A percentile compares a stretch with the other conserved stretches of the same genome.
Evolutionary conservation across 129 eudicot species (phyloP).

Genomic region (Sambucus nigra): DNA sequence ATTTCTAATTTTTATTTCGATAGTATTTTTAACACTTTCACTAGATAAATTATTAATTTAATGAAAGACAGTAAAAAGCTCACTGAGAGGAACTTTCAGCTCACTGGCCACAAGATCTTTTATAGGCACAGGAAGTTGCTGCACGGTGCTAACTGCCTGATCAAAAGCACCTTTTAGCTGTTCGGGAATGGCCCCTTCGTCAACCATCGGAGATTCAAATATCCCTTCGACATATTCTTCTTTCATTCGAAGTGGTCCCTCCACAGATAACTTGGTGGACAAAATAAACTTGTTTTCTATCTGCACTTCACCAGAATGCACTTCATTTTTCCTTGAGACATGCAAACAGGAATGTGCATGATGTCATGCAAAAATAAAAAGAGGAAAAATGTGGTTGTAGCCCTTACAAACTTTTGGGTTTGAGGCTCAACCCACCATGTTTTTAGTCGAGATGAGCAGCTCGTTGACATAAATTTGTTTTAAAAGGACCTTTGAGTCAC

Average conservation of each 20-base stretch:
- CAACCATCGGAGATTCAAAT: slow-evolving; percentile 60
- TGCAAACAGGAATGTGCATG: not conserved
- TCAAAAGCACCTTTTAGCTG: slow-evolving; percentile 65
- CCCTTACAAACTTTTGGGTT: too few species aligned
- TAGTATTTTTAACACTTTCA: too few species aligned
- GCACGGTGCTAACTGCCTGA: slow-evolving; percentile 63
- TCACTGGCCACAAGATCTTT: slow-evolving; percentile 58
- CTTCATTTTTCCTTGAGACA: slow-evolving; percentile 4
- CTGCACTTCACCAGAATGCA: slow-evolving; percentile 42
- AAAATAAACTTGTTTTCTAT: slow-evolving; percentile 58
- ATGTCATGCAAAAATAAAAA: not conserved
- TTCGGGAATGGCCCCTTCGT: slow-evolving; percentile 64
- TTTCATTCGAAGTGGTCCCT: slow-evolving; percentile 91
- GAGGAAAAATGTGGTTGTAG: too few species aligned
- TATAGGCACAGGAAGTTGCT: slow-evolving; percentile 74
- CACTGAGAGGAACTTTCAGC: slow-evolving; percentile 69
- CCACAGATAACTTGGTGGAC: slow-evolving; percentile 61
- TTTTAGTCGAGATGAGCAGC: too few species aligned
- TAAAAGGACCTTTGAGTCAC: too few species aligned
- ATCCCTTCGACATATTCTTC: slow-evolving; percentile 78
- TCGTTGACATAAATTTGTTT: too few species aligned
- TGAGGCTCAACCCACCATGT: too few species aligned
- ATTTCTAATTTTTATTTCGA: too few species aligned
- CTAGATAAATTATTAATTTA: not conserved
- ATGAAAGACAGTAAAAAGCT: slow-evolving; percentile 22